Base-by-base conservation (phyloP, 345 rosid genomes). In the Eucalyptus polyanthemos region DNA sequence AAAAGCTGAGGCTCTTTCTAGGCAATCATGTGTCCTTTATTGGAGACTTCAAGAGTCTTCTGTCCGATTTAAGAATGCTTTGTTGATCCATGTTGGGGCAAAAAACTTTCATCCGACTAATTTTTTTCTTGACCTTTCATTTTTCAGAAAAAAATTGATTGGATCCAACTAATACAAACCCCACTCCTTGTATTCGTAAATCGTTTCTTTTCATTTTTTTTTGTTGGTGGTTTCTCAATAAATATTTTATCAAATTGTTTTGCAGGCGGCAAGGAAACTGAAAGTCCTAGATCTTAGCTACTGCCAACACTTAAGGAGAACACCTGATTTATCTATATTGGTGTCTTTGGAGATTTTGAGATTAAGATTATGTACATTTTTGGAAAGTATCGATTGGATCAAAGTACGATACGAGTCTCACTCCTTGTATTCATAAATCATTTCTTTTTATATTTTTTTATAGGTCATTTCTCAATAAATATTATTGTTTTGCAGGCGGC, bases 1-100 rank as follows among this genome's bases (percentile, higher is more conserved):
- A 0, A 1, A 56, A 58, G 1, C 5, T 81, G 9, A 2, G 53
- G 51, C 0, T 50, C 51, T 50, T 14, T 50, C 1, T 0, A 14
- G 22, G 22, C 0, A 0, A 1, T 17, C 0, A 0, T 0, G 11
- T 2, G 2, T 54, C 11, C 58, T 54, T 54, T 1, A 1, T 21
- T 21, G 58, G 58, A 54, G 58, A 54, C 1, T 54, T 54, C 58
- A 54, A 54, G 8, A 54, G 21, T 53, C 25, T 53, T 53, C 10
- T 21, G 0, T 7, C 11, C 0, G 0, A 0, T 19, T 54, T 54
- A 54, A 54, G 0, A 21, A 1, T 0, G 25, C 58, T 54, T 54
- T 54, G 11, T 51, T 17, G 2, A 4, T 4, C 40, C 4, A 40
- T 40, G 40, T 54, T 3, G 1, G 8, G 58, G 25, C 58, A 54